These are phyloP conservation scores for Podaxis mareebaensis DNA, from an alignment of 768 basidiomycete genomes.

Conservation along the genomic window DNA sequence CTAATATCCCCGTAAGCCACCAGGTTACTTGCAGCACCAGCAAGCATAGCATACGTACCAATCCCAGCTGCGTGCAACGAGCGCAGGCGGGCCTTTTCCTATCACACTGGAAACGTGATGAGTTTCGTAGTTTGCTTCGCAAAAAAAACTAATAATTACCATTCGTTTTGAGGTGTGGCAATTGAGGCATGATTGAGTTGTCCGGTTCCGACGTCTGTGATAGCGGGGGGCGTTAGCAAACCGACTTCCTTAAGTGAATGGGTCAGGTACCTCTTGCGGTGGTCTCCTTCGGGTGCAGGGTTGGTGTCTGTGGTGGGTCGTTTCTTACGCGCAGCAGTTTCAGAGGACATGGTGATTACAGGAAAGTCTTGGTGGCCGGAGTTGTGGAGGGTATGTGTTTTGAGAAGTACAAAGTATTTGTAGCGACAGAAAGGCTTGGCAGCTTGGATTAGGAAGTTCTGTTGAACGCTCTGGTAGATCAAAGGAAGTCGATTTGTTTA, in stretches of 20 bases:
- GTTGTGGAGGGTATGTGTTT: conserved; percentile 6
- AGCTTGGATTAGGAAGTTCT: conserved; percentile 22
- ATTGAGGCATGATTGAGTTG: conserved; percentile 72
- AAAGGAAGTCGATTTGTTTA: conserved; percentile 22
- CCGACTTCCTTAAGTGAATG: neutral
- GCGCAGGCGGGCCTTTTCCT: conserved; percentile 51
- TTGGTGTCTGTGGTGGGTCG: conserved; percentile 25
- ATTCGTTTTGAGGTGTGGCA: conserved; percentile 76
- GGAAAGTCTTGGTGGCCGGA: conserved; percentile 6
- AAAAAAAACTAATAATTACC: conserved; percentile 38
- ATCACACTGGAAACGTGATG: conserved; percentile 39
- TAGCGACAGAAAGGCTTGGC: conserved; percentile 24
- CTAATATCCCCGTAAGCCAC: conserved; percentile 32
- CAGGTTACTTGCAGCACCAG: neutral
- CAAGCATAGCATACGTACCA: conserved; percentile 31
- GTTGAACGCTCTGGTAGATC: conserved; percentile 22
- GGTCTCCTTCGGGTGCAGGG: conserved; percentile 46
- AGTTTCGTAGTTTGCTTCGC: neutral
- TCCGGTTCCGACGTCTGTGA: conserved; percentile 62
- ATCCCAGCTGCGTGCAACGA: conserved; percentile 50
- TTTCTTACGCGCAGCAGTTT: conserved; percentile 31
- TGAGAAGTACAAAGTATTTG: conserved; percentile 25
- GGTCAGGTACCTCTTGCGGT: conserved; percentile 45
- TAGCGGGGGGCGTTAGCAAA: conserved; percentile 6
- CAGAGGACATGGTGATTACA: conserved; percentile 30